These are phyloP conservation scores for Phytophthora gonapodyides DNA, from an alignment of 352 stramenopile genomes.

Conservation along the genomic window DNA sequence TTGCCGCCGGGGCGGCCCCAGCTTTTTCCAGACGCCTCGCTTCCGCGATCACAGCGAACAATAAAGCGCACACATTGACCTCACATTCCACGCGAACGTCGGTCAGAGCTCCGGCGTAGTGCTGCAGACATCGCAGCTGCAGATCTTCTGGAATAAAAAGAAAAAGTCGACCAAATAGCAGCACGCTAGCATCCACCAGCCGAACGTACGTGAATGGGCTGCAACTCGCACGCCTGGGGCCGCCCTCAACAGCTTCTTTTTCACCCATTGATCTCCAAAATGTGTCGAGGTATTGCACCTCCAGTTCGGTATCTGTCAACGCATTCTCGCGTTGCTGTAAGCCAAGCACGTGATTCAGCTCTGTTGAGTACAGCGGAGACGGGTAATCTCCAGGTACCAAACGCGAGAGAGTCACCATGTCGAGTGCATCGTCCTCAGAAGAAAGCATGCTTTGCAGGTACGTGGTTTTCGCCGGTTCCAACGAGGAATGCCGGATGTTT, in stretches of 20 bases:
- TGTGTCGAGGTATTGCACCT: conserved; percentile 83
- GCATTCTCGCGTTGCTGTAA: conserved; percentile 73
- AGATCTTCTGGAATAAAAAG: conserved; percentile 83
- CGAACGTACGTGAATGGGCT: conserved; percentile 85
- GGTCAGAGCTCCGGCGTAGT: conserved; percentile 67
- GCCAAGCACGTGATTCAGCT: conserved; percentile 78
- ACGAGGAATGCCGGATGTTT: conserved; percentile 59
- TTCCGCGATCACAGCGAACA: conserved; percentile 73
- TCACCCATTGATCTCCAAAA: conserved; percentile 62
- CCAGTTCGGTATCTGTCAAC: conserved; percentile 82
- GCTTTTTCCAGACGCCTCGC: conserved; percentile 40
- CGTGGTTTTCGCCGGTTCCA: conserved; percentile 64
- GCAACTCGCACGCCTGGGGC: conserved; percentile 45
- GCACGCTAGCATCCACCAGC: conserved; percentile 77
- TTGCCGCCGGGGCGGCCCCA: conserved; percentile 16
- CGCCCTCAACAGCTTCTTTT: conserved; percentile 30
- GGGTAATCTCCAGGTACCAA: conserved; percentile 69
- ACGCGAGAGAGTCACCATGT: conserved; percentile 58
- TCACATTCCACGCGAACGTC: conserved; percentile 68
- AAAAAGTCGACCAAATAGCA: conserved; percentile 79
- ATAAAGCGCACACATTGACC: conserved; percentile 77
- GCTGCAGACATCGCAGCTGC: conserved; percentile 81
- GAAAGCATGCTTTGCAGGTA: conserved; percentile 68
- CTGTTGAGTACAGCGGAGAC: conserved; percentile 67
- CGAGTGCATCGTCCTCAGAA: conserved; percentile 58